Conservation (phyloP, 306 rosid genomes). For the Prunus kanzakura region DNA sequence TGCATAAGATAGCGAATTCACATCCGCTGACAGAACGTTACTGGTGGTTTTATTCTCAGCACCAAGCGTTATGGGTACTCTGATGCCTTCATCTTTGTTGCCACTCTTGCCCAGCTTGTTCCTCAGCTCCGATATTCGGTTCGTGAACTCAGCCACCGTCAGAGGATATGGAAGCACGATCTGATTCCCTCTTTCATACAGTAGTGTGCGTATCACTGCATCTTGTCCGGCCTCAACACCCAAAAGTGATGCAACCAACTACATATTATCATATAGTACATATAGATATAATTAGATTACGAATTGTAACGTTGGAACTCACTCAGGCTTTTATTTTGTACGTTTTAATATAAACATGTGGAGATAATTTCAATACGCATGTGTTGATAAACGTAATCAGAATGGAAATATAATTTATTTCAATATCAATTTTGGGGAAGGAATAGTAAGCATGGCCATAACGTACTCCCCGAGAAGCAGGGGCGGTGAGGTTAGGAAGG, state of each 20-base stretch:
- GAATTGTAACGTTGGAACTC: too few species aligned
- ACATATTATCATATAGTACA: background rate
- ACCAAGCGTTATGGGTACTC: conserved; percentile 21
- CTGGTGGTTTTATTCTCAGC: conserved; percentile 28
- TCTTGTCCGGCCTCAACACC: conserved; percentile 30
- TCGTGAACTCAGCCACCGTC: conserved; percentile 28
- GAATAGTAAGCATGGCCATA: too few species aligned
- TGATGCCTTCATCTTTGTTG: conserved; percentile 31
- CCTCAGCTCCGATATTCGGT: background rate
- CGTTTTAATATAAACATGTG: too few species aligned
- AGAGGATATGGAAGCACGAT: conserved; percentile 20
- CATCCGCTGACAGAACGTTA: conserved; percentile 17
- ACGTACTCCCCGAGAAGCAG: conserved; percentile 2
- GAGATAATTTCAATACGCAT: too few species aligned
- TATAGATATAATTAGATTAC: too few species aligned
- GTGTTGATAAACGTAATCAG: too few species aligned
- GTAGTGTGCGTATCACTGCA: conserved; percentile 19
- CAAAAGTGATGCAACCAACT: conserved; percentile 25
- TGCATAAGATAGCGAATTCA: background rate
- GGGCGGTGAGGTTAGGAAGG: background rate
- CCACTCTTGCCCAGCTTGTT: conserved; percentile 28
- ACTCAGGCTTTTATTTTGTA: too few species aligned
- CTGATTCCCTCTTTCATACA: conserved; percentile 3
- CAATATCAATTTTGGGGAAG: too few species aligned
- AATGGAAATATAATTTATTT: too few species aligned